phyloP scores from a whole-genome alignment of 129 eudicot species.

The Chrysanthemum makinoi region DNA sequence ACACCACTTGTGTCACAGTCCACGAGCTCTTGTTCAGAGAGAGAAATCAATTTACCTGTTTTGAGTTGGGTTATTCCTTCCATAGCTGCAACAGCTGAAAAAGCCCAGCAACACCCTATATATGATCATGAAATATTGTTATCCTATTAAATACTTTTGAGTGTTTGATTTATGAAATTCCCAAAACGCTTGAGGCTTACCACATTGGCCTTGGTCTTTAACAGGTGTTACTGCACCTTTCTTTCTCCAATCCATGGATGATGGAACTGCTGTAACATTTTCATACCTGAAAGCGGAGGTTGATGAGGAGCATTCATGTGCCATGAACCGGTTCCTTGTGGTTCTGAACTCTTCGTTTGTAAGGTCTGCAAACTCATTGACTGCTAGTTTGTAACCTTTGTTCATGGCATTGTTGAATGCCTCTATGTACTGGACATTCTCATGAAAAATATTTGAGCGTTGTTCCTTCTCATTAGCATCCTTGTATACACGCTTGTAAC shows the following conservation, averaged over 20 bases:
- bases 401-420: constrained; percentile 34
- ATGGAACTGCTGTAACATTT: constrained; percentile 28
- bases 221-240: constrained; percentile 38
- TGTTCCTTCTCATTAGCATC: constrained; percentile 27
- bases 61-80: constrained; percentile 30
- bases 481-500: constrained; percentile 33
- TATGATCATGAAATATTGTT: too few relatives aligned
- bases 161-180: not conserved
- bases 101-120: constrained; percentile 35
- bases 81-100: constrained; percentile 30
- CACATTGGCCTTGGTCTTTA: constrained; percentile 51
- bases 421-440: constrained; percentile 33
- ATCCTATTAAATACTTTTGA: too few relatives aligned
- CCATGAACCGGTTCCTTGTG: constrained; percentile 26
- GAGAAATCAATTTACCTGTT: constrained; percentile 25
- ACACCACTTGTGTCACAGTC: constrained; percentile 31
- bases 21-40: constrained; percentile 37
- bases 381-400: constrained; percentile 30
- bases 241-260: constrained; percentile 43
- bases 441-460: constrained; percentile 28
- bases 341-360: constrained; percentile 35
- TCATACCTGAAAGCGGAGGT: constrained; percentile 26
- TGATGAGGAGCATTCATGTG: constrained; percentile 23
- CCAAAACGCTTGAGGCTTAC: constrained; percentile 12
- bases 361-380: constrained; percentile 37